Evolutionary conservation across 345 rosid genomes (phyloP).

Genomic region (Eucalyptus albens): DNA sequence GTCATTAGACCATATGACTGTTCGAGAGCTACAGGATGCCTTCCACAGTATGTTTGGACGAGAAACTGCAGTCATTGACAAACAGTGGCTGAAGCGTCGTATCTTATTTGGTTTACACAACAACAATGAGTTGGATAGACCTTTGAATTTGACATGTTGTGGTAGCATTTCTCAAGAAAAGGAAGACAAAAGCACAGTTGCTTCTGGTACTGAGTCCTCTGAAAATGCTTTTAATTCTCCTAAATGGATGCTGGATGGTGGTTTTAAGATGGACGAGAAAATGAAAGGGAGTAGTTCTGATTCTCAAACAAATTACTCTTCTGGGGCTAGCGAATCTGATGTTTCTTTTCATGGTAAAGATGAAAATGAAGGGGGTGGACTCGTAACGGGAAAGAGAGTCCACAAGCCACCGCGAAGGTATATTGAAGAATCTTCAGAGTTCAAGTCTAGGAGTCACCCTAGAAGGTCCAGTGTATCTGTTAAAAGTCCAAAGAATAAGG

Average conservation of each 20-base stretch:
- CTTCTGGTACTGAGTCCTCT: neutral
- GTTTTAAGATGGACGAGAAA: neutral
- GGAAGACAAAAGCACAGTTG: neutral
- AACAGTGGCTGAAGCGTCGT: conserved; percentile 6
- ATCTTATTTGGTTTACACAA: conserved; percentile 1
- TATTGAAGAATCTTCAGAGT: conserved; percentile 3
- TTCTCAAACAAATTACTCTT: neutral
- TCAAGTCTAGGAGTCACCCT: neutral
- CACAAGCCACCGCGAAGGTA: conserved; percentile 5
- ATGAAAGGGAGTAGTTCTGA: neutral
- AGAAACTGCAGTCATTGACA: conserved; percentile 1
- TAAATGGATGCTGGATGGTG: neutral
- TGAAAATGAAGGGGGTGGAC: neutral
- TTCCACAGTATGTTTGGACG: conserved; percentile 1
- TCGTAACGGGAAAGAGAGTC: conserved; percentile 1
- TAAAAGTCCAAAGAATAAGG: neutral
- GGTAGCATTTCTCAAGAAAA: neutral
- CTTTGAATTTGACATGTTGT: neutral
- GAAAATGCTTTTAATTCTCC: neutral
- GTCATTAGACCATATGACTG: neutral
- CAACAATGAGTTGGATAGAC: neutral
- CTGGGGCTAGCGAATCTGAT: neutral
- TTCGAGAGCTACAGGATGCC: neutral
- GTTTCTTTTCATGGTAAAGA: neutral
- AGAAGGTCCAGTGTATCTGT: neutral